Conservation (phyloP, 176 grass and related monocot genomes). For the Juncus effusus region DNA sequence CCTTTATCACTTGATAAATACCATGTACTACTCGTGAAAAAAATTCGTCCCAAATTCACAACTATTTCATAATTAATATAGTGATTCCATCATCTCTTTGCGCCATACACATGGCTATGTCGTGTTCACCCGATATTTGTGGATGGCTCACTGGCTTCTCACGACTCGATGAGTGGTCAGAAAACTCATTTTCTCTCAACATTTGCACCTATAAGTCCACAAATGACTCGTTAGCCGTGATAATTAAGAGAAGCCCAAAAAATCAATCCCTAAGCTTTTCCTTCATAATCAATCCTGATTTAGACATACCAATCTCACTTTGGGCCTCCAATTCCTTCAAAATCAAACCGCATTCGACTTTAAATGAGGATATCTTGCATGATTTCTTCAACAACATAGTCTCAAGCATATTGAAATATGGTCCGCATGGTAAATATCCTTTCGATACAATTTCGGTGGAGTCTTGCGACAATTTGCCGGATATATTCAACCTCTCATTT, state of each 20-base stretch:
- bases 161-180: slow-evolving; percentile 32
- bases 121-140: slow-evolving; percentile 28
- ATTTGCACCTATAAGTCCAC: slow-evolving; percentile 21
- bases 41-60: no score
- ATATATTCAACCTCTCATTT: slow-evolving; percentile 43
- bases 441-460: slow-evolving; percentile 33
- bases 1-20: slow-evolving; percentile 22
- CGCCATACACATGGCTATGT: slow-evolving; percentile 19
- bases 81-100: no score
- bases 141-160: slow-evolving; percentile 37
- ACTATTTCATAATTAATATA: no score
- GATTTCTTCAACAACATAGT: slow-evolving; percentile 45
- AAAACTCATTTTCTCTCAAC: slow-evolving; percentile 23
- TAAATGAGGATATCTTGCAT: slow-evolving; percentile 23
- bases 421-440: slow-evolving; percentile 30
- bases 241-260: slow-evolving; percentile 23
- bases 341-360: background rate
- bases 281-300: slow-evolving; percentile 42
- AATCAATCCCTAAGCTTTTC: slow-evolving; percentile 27
- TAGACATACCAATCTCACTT: slow-evolving; percentile 36
- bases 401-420: slow-evolving; percentile 45
- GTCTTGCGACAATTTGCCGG: slow-evolving; percentile 26
- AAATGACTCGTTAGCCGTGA: slow-evolving; percentile 28
- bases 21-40: background rate
- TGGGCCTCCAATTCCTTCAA: slow-evolving; percentile 44